Base-by-base conservation (phyloP, 2,329 filamentous ascomycete genomes). In the Fusarium austroafricanum region DNA sequence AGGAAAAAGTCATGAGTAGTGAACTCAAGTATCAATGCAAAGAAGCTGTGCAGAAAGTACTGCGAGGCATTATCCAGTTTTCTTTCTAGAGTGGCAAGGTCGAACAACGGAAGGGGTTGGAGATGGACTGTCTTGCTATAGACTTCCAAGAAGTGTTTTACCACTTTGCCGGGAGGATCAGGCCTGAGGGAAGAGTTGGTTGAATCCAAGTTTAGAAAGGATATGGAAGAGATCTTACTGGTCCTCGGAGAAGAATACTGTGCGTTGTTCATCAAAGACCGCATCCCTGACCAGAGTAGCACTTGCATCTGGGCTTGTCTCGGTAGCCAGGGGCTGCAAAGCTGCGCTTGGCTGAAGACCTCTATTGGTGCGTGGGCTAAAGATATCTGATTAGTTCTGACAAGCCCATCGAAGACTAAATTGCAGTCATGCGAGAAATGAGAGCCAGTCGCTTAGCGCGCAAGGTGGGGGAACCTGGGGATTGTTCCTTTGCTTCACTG, bases 21-120 rank as follows among this genome's bases (percentile, higher is more conserved):
- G 17, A 61, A 61, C 12, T 45, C 44, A 0, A 61, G 33, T 39
- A 61, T 54, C 1, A 61, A 28, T 9, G 45, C 39, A 28, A 61
- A 0, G 9, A 61, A 61, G 21, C 58, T 61, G 8, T 61, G 11
- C 1, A 40, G 2, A 3, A 61, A 18, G n/a, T 61, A 61, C 6
- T 15, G n/a, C 9, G 55, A 12, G 2, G 55, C 45, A 12, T 3
- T 21, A 0, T 18, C 17, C 1, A 61, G 28, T 8, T 1, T 61
- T 4, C 1, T 1, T 12, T 3, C 10, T 1, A 61, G 39, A 17
- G 5, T 29, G 2, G 10, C 18, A 6, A 61, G 39, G 3, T 61
- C 39, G 15, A 61, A 61, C 5, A 61, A 29, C 12, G 58, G 44
- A 1, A 61, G 21, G 15, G 58, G 58, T n/a, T 61, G 58, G 1